Evolutionary conservation across 805 yeast genomes (phyloP).

Genomic region (Candida golubevii): DNA sequence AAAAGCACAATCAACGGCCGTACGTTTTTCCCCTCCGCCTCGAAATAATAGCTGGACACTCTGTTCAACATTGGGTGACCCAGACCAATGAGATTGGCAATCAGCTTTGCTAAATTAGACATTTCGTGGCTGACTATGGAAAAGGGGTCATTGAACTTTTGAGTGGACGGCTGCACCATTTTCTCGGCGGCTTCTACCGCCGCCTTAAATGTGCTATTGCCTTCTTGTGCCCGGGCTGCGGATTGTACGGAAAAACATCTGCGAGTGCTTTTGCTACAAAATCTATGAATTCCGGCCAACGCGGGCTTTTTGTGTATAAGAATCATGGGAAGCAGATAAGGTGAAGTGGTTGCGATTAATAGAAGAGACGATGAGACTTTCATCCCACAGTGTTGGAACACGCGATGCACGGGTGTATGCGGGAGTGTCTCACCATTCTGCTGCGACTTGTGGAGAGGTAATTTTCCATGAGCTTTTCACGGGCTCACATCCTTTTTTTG

Average conservation of each 20-base stretch:
- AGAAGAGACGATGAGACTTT: not conserved
- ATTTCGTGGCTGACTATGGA: conserved; percentile 89
- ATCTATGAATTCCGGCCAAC: conserved; percentile 5
- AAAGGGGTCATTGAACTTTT: conserved; percentile 71
- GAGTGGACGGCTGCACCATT: conserved; percentile 50
- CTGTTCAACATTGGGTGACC: conserved; percentile 92
- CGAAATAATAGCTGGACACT: conserved; percentile 92
- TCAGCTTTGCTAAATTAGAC: conserved; percentile 83
- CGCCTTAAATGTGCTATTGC: conserved; percentile 31
- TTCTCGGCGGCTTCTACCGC: conserved; percentile 73
- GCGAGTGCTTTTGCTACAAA: conserved; percentile 1
- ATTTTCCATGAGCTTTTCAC: too few relatives aligned
- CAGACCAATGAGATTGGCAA: conserved; percentile 81
- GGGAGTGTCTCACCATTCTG: not conserved
- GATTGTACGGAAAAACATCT: conserved; percentile 1
- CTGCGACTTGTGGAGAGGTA: not conserved
- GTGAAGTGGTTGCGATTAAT: not conserved
- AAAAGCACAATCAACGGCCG: conserved; percentile 86
- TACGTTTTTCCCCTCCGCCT: conserved; percentile 93
- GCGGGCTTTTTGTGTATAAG: conserved; percentile 8
- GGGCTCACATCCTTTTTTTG: not conserved
- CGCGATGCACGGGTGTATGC: conserved; percentile 1
- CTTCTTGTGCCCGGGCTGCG: conserved; percentile 1
- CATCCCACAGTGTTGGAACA: too few relatives aligned
- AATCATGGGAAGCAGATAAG: not conserved